Conservation (phyloP, 305 asterid genomes). For the Fraxinus sp. region DNA sequence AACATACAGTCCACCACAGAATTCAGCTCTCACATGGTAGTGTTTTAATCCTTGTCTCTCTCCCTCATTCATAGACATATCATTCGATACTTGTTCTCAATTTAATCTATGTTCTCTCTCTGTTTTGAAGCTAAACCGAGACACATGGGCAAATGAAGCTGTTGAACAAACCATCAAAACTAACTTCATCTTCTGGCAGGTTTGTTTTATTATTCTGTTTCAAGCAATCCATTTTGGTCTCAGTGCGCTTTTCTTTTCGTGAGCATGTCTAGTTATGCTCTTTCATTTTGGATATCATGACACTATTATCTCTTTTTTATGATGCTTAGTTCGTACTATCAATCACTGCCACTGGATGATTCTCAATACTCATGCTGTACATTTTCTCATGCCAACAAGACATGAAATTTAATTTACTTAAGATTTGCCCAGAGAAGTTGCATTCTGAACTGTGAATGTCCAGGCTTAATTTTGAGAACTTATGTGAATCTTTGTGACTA, state of each 20-base stretch:
- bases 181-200: slow-evolving; percentile 99
- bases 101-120: slow-evolving; percentile 6
- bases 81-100: background rate
- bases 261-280: background rate
- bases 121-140: slow-evolving; percentile 86
- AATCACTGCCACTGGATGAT: slow-evolving; percentile 6
- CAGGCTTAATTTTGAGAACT: background rate
- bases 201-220: slow-evolving; percentile 29
- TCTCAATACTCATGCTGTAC: background rate
- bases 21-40: slow-evolving; percentile 95
- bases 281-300: background rate
- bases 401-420: background rate
- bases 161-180: slow-evolving; percentile 91
- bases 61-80: background rate
- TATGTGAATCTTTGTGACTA: background rate
- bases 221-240: slow-evolving; percentile 13
- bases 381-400: slow-evolving; percentile 4
- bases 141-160: slow-evolving; percentile 99
- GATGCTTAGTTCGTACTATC: background rate
- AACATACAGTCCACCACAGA: slow-evolving; percentile 93
- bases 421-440: background rate
- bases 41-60: slow-evolving; percentile 15
- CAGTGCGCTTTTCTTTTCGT: background rate
- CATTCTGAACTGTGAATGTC: background rate
- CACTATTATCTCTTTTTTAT: background rate